phyloP scores from a whole-genome alignment of 2,329 filamentous ascomycete species.

The Phyllosticta ampelicida region DNA sequence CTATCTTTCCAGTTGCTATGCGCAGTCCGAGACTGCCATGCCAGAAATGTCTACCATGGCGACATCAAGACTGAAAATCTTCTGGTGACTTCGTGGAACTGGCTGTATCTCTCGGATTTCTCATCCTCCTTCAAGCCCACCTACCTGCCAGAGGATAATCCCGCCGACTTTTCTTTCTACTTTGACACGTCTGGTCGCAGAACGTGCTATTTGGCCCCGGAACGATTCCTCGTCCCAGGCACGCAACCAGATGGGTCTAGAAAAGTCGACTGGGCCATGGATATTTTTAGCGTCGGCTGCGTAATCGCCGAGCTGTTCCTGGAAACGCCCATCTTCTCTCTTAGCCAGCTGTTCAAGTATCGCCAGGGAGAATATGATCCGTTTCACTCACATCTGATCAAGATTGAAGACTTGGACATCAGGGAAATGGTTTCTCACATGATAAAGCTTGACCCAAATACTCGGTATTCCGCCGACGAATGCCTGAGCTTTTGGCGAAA shows the following conservation, averaged over 20 bases:
- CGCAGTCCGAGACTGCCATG: slow-evolving; percentile 83
- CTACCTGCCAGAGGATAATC: slow-evolving; percentile 89
- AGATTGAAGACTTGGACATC: slow-evolving; percentile 79
- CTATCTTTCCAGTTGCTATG: slow-evolving; percentile 91
- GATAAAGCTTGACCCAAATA: slow-evolving; percentile 89
- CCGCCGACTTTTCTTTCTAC: slow-evolving; percentile 94
- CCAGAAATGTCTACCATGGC: slow-evolving; percentile 81
- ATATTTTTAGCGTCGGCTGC: slow-evolving; percentile 93
- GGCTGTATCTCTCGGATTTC: slow-evolving; percentile 96
- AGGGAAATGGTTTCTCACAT: slow-evolving; percentile 87
- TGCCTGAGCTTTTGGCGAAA: slow-evolving; percentile 86
- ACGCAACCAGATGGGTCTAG: slow-evolving; percentile 53
- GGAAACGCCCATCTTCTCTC: slow-evolving; percentile 91
- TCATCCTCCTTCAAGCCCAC: slow-evolving; percentile 92
- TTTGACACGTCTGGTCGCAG: slow-evolving; percentile 87
- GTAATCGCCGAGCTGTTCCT: slow-evolving; percentile 95
- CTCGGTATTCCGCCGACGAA: slow-evolving; percentile 84
- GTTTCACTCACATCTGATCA: slow-evolving; percentile 64
- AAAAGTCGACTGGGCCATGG: slow-evolving; percentile 84
- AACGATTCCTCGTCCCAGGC: slow-evolving; percentile 69
- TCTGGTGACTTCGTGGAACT: slow-evolving; percentile 97
- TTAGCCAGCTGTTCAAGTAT: slow-evolving; percentile 93
- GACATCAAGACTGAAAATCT: slow-evolving; percentile 99
- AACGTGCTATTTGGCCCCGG: slow-evolving; percentile 91
- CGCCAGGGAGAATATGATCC: slow-evolving; percentile 88